Base-by-base conservation (phyloP, 2,329 filamentous ascomycete species). In the Cladophialophora carrionii region DNA sequence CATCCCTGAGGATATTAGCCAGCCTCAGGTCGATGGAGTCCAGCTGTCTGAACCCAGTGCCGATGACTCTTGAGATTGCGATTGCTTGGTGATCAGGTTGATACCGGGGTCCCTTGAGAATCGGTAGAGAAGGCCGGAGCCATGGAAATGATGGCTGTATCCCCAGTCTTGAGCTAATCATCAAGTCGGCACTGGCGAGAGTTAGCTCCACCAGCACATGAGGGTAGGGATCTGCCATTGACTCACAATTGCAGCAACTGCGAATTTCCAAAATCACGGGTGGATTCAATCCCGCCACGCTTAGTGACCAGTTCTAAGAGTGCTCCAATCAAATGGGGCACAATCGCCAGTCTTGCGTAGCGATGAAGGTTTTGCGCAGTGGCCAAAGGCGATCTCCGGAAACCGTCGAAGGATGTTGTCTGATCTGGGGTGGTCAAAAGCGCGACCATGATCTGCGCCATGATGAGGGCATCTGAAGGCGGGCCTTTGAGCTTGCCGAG, bases 191-290 rank as follows among this genome's bases (percentile, higher is more conserved):
- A 43, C 64, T 66, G 20, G 7, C 14, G n/a, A 56, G 37, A 17
- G 53, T 65, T 22, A 65, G 57, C 54, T n/a, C 2, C 14, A 26
- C 22, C 41, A 22, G 9, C 20, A 34, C 29, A 26, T 14, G 1
- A 24, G 32, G 7, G 24, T 3, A 12, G 26, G 37, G 24, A 12
- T 37, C 4, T 31, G 3, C 10, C 37, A 43, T 43, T 17, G n/a
- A 55, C 64, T 41, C 14, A 66, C 64, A 63, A 62, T 57, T 66
- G 64, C 34, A 66, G 64, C 34, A 66, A n/a, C 8, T 54, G 31
- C 14, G 20, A 6, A 51, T 63, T 62, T 24, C 60, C 64, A 56
- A 56, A 66, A 12, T 59, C 37, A 26, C 52, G 46, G 12, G 62
- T 53, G 3, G 34, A 46, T 10, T 55, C 6, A 12, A 66, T 63